Evolutionary conservation across 306 rosid species (phyloP), one percentile per base, ranked within the genome.

Genomic region (Fagus crenata): DNA sequence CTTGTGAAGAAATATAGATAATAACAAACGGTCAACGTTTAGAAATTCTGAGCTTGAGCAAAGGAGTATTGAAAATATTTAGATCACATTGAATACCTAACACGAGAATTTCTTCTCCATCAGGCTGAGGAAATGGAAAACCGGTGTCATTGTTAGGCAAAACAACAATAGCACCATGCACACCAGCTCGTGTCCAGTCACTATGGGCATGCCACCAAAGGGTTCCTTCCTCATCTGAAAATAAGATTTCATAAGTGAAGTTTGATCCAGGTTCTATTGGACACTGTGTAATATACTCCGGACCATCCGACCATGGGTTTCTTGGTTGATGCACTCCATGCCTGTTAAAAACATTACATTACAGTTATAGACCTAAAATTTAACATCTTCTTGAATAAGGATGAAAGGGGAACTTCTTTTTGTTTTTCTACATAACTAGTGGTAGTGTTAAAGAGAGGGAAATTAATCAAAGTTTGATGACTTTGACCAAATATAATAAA

Each of bases 131-230:
- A 70, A 83, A 83, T 1, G 86, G 86, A 28, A 60, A 83, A 5
- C 75, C 42, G 0, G 42, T 75, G 2, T 42, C 67, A 1, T 5
- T 0, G 0, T 69, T 12, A 0, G 85, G 87, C 17, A 67, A 39
- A 11, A 81, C 68, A 0, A 81, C 63, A 46, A 81, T 81, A 0
- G 82, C 69, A 1, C 88, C 88, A 2, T 85, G 82, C 3, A 85
- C 85, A 1, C 85, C 67, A 71, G 85, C 85, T 0, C 88, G 85
- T 0, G 82, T 5, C 88, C 85, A 85, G 0, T 75, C 80, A 17
- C 88, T 85, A 14, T 85, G 88, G 3, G 88, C 85, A 53, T 85
- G 88, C 88, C 88, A 85, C 88, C 88, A 85, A 1, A 85, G 49
- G 4, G 88, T 85, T 15, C 88, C 83, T 85, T 85, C 88, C 65